A percentile compares a stretch with the other conserved stretches of the same genome.
Conservation (phyloP, 176 grass and related monocot genomes). For the Elaeis guineensis region DNA sequence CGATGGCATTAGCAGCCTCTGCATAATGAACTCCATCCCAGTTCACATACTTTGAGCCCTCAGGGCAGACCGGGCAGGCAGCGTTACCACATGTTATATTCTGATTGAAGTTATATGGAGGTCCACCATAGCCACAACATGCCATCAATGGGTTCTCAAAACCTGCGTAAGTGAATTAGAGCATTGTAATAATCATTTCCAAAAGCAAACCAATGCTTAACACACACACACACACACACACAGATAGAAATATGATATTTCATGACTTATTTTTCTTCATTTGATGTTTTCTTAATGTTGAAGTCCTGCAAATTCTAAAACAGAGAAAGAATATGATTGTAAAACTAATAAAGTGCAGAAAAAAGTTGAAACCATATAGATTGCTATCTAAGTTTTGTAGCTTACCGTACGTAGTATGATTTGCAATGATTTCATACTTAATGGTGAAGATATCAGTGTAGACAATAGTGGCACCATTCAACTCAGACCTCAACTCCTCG, state of each 20-base stretch:
- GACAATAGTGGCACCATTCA: constrained; percentile 56
- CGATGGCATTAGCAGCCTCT: constrained; percentile 54
- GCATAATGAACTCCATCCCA: constrained; percentile 95
- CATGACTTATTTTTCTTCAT: too few relatives aligned
- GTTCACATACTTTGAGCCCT: constrained; percentile 51
- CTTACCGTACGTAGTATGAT: constrained; percentile 59
- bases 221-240: background rate
- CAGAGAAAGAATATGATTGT: background rate
- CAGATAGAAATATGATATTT: constrained; percentile 10
- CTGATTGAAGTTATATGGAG: constrained; percentile 61
- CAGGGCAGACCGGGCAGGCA: constrained; percentile 37
- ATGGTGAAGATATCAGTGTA: constrained; percentile 61
- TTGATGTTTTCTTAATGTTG: too few relatives aligned
- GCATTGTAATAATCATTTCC: background rate
- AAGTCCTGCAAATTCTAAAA: constrained; percentile 7
- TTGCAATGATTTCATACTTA: constrained; percentile 79
- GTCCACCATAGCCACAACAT: constrained; percentile 71
- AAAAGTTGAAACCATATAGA: background rate
- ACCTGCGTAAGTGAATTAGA: constrained; percentile 10
- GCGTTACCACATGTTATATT: constrained; percentile 36
- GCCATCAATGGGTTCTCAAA: constrained; percentile 78
- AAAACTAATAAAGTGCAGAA: too few relatives aligned
- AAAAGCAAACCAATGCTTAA: background rate
- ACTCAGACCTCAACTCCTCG: constrained; percentile 32
- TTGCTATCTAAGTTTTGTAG: background rate